Base-by-base conservation (phyloP, 192 early-diverging fungal species). In the Funneliformis mosseae region DNA sequence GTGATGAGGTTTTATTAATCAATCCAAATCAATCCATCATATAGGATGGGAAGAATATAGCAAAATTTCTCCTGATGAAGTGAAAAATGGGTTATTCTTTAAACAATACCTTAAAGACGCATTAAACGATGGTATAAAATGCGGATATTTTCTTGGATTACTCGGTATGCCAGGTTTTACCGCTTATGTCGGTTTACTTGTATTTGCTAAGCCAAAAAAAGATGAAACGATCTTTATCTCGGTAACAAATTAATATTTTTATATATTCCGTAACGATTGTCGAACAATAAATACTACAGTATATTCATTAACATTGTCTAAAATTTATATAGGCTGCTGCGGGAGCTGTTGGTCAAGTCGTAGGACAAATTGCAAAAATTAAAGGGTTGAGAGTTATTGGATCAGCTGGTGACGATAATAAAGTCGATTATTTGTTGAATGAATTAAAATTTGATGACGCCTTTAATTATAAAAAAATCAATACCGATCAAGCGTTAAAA, bases 171-270 rank as follows among this genome's bases (percentile, higher is more conserved):
- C 95, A 21, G 92, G 83, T 0, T 43, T 84, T 38, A 82, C 83
- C 10, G 78, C 83, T 16, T 84, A 81, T 62, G 18, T 78, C n/a
- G 23, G 74, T 39, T 83, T 95, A 27, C 78, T 90, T 48, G 86
- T 89, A 9, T 86, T 95, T 64, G 95, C 92, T 33, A 86, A 94
- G 77, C 92, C 95, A 77, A 94, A 94, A 83, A 82, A 82, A 5
- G 95, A 96, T 42, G 96, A 98, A 74, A 97, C 96, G 3, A 85
- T 98, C 9, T 96, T 94, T 73, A 90, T 96, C 27, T 90, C 89
- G 63, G 67, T 69, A 69, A 69, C 10, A n/a, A n/a, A n/a, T n/a
- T n/a, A n/a, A 48, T 11, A 14, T 16, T 12, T 48, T 14, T 64
- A 23, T 28, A 27, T 27, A 10, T 27, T 64, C 5, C 0, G 3